Evolutionary conservation across 1,284 basidiomycete species (phyloP), one percentile per base, ranked within the genome.

Genomic region (Fistulina hepatica): DNA sequence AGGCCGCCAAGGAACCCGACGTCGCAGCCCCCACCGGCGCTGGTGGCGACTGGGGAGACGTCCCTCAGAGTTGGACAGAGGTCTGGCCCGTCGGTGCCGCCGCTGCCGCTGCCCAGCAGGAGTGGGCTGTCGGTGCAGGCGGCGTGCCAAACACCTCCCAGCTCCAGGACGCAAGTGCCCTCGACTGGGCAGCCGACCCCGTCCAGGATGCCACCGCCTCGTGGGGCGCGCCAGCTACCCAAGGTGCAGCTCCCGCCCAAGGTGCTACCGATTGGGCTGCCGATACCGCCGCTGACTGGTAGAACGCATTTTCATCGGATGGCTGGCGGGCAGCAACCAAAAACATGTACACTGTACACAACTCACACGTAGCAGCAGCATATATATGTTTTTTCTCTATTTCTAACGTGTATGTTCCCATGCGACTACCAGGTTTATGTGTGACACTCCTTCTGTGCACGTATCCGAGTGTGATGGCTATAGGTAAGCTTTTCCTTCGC

Each of bases 1-100:
- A 86, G 59, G 90, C 92, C 60, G 88, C 91, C 64, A 84, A 85
- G 33, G 80, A 83, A 51, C 85, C 83, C 49, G 88, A 85, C 63
- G 67, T 71, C 44, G 71, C 76, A 32, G 71, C 71, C 43, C 71
- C 71, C 46, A 69, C 64, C 47, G 74, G 68, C 44, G 71, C 65
- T 48, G 71, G 71, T 44, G 74, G 70, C 46, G 71, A 66, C 43
- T 63, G 61, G 40, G 61, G 68, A 40, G 60, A 62, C 47, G 56
- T 63, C 19, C 54, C 67, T 35, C 28, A 13, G 28, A 19, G 28
- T 16, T 8, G 15, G 5, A 16, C 28, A 10, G 86, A 92, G 55
- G 44, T 67, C 65, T 43, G 81, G 79, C 43, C 67, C 64, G 28
- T 82, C 90, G 60, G 86, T 86, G 62, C 85, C 88, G 46, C 74